Base-by-base conservation (phyloP, 257 asterid species). In the Asclepias syriaca region DNA sequence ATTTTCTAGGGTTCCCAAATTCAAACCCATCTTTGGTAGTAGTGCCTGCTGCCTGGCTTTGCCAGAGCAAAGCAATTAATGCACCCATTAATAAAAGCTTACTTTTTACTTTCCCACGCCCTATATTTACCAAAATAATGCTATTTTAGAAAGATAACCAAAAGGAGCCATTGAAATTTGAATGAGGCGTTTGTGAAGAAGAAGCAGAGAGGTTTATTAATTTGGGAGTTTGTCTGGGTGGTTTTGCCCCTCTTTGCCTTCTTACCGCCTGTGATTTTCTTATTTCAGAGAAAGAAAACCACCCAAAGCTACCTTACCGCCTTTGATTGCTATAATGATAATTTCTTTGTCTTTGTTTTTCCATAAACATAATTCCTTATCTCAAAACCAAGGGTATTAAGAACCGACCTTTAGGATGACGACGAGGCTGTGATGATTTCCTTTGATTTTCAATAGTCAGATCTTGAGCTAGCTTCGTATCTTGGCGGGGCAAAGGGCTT, bases 381-480 rank as follows among this genome's bases (percentile, higher is more conserved):
- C 11, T 1, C 57, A 2, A 14, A 51, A 15, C 3, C 21, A 19
- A 51, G 4, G 21, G 7, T 16, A 51, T 16, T 3, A 6, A 16
- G n/a, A 51, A 19, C 7, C 8, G 4, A 16, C n/a, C 56, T 51
- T 1, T 5, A 50, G 18, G 8, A 6, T 16, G 16, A 40, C 7
- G 46, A 43, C 11, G 60, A 68, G 72, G 72, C 72, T 22, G 46
- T 68, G 72, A 68, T 14, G 59, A 49, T 68, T 46, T 68, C 56
- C 58, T 68, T 48, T 22, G 5, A 3, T 46, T 15, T 46, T 15
- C 70, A 46, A 68, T 46, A 68, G 40, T 48, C 57, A 53, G 72
- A 49, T 49, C 11, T 49, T 24, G 72, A 48, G 59, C 27, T 15
- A 43, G 58, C 59, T 24, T 68, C 22, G 45, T 68, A 68, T 49